Conservation (phyloP, 345 rosid genomes). For the Eucalyptus erythrocorys region DNA sequence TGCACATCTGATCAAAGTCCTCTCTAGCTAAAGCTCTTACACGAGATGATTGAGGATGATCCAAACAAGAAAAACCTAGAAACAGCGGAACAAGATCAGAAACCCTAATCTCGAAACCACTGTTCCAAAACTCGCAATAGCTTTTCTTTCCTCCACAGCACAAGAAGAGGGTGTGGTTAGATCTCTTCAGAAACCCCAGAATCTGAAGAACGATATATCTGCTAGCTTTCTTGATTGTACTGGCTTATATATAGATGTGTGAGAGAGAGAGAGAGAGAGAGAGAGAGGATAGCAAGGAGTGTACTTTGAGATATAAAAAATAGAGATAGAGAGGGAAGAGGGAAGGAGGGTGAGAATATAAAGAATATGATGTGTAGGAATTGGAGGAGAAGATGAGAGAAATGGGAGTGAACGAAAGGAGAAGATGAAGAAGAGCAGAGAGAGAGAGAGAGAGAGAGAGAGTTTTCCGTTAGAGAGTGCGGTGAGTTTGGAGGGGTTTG, state of each 20-base stretch:
- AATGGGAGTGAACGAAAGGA: background rate
- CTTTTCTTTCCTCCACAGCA: background rate
- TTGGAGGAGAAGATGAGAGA: background rate
- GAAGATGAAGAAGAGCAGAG: background rate
- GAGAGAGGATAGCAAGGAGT: background rate
- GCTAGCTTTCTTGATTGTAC: background rate
- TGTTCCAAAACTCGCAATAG: background rate
- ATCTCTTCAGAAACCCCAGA: background rate
- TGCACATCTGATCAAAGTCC: background rate
- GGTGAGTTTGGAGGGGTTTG: slow-evolving; percentile 1
- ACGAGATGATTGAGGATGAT: background rate
- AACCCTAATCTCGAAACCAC: background rate
- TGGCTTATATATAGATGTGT: background rate
- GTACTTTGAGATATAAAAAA: background rate
- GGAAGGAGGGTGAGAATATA: background rate
- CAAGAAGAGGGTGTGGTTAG: background rate
- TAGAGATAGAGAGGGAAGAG: background rate
- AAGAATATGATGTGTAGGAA: background rate
- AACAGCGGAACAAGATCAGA: background rate
- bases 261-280: background rate
- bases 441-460: background rate
- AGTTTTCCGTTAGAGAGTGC: slow-evolving; percentile 1
- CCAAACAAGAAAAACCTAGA: background rate
- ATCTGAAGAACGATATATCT: background rate
- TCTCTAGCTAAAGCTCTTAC: background rate